phyloP scores from a whole-genome alignment of 208 protist genomes.

The Wallacemonas sp. region DNA sequence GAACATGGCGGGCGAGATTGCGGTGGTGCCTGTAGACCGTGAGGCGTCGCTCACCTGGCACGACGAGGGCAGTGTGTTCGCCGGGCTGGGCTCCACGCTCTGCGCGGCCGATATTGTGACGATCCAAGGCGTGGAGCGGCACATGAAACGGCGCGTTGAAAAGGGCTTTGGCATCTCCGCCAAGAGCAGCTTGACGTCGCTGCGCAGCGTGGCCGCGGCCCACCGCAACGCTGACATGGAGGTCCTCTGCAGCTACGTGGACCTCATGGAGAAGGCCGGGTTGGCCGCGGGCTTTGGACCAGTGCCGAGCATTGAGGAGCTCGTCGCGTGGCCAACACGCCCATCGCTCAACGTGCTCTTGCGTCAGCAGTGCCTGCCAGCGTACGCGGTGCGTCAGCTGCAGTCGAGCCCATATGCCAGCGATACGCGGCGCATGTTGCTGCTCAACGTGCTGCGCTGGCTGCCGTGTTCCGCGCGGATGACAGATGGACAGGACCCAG shows the following conservation, averaged over 20 bases:
- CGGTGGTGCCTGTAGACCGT: conserved; percentile 52
- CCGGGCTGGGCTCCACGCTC: conserved; percentile 54
- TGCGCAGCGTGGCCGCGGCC: conserved; percentile 13
- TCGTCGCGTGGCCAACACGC: conserved; percentile 35
- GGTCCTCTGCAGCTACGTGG: conserved; percentile 58
- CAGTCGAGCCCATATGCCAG: conserved; percentile 16
- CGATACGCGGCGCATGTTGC: conserved; percentile 52
- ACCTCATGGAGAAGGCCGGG: conserved; percentile 53
- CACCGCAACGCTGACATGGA: conserved; percentile 42
- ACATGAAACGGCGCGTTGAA: conserved; percentile 66
- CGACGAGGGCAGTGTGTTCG: conserved; percentile 58
- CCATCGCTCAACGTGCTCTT: background rate
- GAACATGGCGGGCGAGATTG: conserved; percentile 62
- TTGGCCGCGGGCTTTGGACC: conserved; percentile 40
- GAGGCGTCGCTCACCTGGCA: conserved; percentile 56
- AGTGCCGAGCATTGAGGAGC: conserved; percentile 61
- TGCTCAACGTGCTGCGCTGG: conserved; percentile 73
- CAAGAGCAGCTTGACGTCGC: conserved; percentile 41
- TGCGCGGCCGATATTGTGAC: conserved; percentile 51
- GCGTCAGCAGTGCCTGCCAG: conserved; percentile 11
- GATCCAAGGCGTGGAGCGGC: conserved; percentile 55
- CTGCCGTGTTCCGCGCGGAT: conserved; percentile 36
- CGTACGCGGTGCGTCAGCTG: conserved; percentile 8
- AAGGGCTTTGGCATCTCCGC: conserved; percentile 73
- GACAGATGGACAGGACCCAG: too few species aligned